phyloP scores from a whole-genome alignment of 805 yeast genomes.

The Lachancea thermotolerans region DNA sequence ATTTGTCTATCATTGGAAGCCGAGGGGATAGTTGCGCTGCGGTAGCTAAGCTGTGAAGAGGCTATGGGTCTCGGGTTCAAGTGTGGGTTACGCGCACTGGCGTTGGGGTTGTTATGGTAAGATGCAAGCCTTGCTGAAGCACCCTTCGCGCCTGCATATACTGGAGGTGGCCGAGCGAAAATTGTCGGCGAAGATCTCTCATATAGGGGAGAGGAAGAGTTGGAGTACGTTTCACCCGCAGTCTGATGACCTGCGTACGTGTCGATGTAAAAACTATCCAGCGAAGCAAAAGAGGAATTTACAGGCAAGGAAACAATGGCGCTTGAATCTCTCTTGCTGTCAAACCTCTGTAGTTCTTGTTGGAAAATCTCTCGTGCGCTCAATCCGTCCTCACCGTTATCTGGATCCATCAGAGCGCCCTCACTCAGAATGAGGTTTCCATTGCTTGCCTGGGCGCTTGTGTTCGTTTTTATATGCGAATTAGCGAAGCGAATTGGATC shows the following conservation, averaged over 20 bases:
- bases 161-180: conserved; percentile 16
- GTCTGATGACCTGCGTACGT: conserved; percentile 35
- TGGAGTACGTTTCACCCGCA: background rate
- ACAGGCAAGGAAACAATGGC: conserved; percentile 63
- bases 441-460: conserved; percentile 24
- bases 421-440: conserved; percentile 27
- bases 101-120: background rate
- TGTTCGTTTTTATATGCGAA: conserved; percentile 10
- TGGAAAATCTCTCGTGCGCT: conserved; percentile 17
- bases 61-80: background rate
- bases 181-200: conserved; percentile 6
- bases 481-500: conserved; percentile 5
- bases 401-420: background rate
- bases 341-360: conserved; percentile 22
- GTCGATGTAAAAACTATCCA: conserved; percentile 63
- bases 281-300: conserved; percentile 70
- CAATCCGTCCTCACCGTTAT: background rate
- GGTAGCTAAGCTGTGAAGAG: too few species aligned
- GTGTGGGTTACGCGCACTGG: conserved; percentile 1
- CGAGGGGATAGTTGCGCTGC: too few species aligned
- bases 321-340: conserved; percentile 17
- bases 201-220: conserved; percentile 1
- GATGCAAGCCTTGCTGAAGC: conserved; percentile 3
- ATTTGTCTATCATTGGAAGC: too few species aligned
- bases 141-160: background rate